A percentile compares a stretch with the other conserved stretches of the same genome.
Evolutionary conservation across 1,284 basidiomycete genomes (phyloP).

Genomic region (Cutaneotrichosporon sp.): DNA sequence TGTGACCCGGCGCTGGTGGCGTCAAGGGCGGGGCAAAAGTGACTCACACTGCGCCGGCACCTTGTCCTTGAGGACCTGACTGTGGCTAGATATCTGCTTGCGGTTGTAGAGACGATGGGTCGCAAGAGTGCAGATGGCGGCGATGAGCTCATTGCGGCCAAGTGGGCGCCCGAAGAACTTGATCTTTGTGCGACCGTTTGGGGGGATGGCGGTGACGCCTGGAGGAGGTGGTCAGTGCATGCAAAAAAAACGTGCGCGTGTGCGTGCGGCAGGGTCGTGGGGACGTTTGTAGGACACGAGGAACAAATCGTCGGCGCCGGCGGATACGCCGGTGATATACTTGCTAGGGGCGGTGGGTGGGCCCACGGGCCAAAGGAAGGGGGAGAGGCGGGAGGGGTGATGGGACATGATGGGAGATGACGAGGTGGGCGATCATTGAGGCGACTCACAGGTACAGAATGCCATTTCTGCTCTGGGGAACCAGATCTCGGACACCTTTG

Average conservation of each 20-base stretch:
- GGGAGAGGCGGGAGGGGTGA: neutral
- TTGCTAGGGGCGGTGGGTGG: too few species aligned
- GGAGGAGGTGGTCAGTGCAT: conserved; percentile 12
- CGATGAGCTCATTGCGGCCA: conserved; percentile 60
- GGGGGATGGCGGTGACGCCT: conserved; percentile 34
- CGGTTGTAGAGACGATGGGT: conserved; percentile 50
- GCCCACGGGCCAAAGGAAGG: conserved; percentile 2
- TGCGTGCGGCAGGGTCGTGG: neutral
- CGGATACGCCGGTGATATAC: neutral
- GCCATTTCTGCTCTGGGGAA: conserved; percentile 26
- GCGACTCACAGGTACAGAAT: conserved; percentile 28
- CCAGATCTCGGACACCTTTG: conserved; percentile 30
- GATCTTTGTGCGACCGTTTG: conserved; percentile 49
- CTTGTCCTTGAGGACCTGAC: conserved; percentile 52
- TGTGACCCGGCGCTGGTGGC: neutral
- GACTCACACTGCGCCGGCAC: conserved; percentile 26
- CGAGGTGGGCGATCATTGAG: neutral
- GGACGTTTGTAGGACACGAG: neutral
- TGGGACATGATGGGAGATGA: neutral
- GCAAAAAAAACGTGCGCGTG: neutral
- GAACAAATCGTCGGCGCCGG: neutral
- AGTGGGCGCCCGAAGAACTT: conserved; percentile 57
- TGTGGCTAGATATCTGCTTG: conserved; percentile 53
- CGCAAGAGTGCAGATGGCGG: conserved; percentile 56
- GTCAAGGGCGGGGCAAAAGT: neutral